Evolutionary conservation across 306 rosid genomes (phyloP).

Genomic region (Prosopis cineraria): DNA sequence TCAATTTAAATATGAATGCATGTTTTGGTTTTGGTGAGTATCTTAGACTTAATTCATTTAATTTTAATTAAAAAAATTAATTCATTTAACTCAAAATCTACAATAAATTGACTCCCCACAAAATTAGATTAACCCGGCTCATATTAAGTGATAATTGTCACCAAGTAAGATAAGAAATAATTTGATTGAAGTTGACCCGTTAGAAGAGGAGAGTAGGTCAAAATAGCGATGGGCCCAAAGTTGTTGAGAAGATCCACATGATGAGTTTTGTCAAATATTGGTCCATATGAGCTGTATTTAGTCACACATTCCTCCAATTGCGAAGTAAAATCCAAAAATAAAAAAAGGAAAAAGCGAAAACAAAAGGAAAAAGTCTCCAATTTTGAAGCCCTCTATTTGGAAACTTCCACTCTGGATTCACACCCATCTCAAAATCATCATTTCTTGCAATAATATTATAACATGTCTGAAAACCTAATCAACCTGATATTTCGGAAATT

Average conservation of each 20-base stretch:
- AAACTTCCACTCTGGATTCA: background rate
- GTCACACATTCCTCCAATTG: background rate
- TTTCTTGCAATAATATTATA: background rate
- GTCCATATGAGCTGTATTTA: constrained; percentile 17
- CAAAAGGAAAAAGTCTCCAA: background rate
- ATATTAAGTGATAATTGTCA: background rate
- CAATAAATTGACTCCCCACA: too few species aligned
- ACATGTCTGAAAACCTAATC: background rate
- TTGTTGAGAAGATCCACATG: constrained; percentile 10
- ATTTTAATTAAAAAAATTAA: too few species aligned
- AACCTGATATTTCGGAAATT: background rate
- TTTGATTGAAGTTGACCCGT: constrained; percentile 3
- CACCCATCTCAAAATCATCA: background rate
- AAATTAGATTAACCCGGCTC: too few species aligned
- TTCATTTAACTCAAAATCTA: background rate
- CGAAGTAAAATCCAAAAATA: background rate
- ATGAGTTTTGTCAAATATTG: background rate
- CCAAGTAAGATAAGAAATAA: too few species aligned
- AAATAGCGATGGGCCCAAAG: constrained; percentile 24
- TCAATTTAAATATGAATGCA: too few species aligned
- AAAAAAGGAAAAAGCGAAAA: background rate
- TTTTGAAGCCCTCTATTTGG: background rate
- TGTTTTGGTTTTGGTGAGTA: too few species aligned
- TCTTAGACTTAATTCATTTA: too few species aligned
- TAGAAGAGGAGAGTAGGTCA: background rate